phyloP scores from a whole-genome alignment of 306 rosid species.

The Vicia faba region DNA sequence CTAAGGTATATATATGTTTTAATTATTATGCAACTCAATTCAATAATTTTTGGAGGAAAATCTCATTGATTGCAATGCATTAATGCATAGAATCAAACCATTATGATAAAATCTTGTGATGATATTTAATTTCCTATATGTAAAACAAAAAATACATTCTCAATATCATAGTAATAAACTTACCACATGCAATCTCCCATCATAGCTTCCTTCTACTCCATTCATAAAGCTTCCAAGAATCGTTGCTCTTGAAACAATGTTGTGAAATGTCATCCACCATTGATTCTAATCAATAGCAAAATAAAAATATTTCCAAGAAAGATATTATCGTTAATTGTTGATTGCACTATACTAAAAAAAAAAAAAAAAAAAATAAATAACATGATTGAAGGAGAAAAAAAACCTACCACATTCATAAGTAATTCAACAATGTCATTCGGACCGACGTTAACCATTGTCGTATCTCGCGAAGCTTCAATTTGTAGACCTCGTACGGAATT shows the following conservation, averaged over 20 bases:
- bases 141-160: neutral
- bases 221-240: slow-evolving; percentile 40
- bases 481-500: neutral
- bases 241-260: slow-evolving; percentile 47
- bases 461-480: slow-evolving; percentile 55
- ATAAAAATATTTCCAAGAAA: neutral
- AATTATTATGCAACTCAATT: neutral
- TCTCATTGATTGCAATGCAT: slow-evolving; percentile 6
- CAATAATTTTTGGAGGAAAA: neutral
- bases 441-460: slow-evolving; percentile 24
- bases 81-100: neutral
- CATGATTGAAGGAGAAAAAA: neutral
- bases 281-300: slow-evolving; percentile 40
- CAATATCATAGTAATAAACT: neutral
- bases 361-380: neutral
- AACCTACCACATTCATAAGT: slow-evolving; percentile 61
- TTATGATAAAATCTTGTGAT: neutral
- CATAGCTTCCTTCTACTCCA: slow-evolving; percentile 45
- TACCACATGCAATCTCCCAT: slow-evolving; percentile 63
- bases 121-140: neutral
- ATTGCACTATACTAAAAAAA: neutral
- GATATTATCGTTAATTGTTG: neutral
- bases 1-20: too few species aligned
- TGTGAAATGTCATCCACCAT: slow-evolving; percentile 50
- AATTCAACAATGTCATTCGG: slow-evolving; percentile 43